Conservation (phyloP, 108 stramenopile species). For the Nannochloropsis gaditana region DNA sequence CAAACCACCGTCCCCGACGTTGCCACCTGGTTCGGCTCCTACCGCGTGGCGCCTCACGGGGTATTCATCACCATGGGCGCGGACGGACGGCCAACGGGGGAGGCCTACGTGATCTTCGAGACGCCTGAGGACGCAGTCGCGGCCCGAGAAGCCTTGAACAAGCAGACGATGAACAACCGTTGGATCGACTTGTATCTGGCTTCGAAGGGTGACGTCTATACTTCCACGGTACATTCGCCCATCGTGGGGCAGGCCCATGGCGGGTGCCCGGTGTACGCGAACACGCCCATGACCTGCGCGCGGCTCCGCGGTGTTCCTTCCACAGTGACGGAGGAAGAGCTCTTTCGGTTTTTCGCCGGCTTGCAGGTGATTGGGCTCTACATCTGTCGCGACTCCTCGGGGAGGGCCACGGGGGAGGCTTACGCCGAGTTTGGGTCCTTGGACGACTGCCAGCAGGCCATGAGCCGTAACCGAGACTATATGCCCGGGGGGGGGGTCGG, state of each 20-base stretch:
- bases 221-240: constrained; percentile 32
- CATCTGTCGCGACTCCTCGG: constrained; percentile 36
- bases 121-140: constrained; percentile 31
- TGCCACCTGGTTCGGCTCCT: constrained; percentile 25
- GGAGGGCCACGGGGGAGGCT: constrained; percentile 42
- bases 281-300: constrained; percentile 13
- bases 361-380: constrained; percentile 43
- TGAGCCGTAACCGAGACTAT: constrained; percentile 36
- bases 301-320: not conserved
- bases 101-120: constrained; percentile 42
- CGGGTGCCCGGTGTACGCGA: constrained; percentile 13
- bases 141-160: constrained; percentile 41
- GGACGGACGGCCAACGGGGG: constrained; percentile 42
- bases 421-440: constrained; percentile 42
- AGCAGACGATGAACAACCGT: constrained; percentile 42
- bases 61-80: constrained; percentile 42
- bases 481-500: constrained; percentile 27
- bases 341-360: constrained; percentile 42
- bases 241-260: constrained; percentile 35
- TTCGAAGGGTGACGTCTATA: constrained; percentile 43
- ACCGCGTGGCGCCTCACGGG: constrained; percentile 22
- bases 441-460: constrained; percentile 40
- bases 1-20: not conserved
- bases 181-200: constrained; percentile 46
- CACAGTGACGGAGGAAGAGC: constrained; percentile 41